phyloP scores from a whole-genome alignment of 306 rosid genomes.

The Cucumis melo region DNA sequence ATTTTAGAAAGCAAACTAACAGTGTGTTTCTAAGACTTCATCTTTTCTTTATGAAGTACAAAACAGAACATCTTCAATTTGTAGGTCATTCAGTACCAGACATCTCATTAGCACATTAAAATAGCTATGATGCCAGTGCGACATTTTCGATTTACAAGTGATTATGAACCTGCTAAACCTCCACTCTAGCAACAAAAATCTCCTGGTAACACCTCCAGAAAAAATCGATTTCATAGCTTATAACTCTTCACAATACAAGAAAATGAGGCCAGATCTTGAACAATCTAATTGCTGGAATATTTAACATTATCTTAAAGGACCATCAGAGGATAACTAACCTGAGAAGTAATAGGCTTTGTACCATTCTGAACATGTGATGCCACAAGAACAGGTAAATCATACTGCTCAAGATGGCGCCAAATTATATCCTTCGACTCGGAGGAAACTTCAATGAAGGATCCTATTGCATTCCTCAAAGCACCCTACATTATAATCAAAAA shows the following conservation, averaged over 20 bases:
- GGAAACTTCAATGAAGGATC: conserved; percentile 64
- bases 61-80: background rate
- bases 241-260: background rate
- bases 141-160: background rate
- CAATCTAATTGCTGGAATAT: background rate
- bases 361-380: conserved; percentile 52
- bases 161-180: background rate
- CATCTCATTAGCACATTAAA: background rate
- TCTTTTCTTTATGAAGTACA: background rate
- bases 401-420: conserved; percentile 92
- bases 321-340: conserved; percentile 33
- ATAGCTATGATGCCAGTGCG: background rate
- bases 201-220: background rate
- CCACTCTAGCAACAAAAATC: background rate
- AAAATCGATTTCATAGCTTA: background rate
- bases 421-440: conserved; percentile 60
- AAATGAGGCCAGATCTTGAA: no score
- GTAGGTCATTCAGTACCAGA: background rate
- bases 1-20: background rate
- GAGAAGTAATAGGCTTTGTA: conserved; percentile 48
- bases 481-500: conserved; percentile 39
- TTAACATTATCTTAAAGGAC: background rate
- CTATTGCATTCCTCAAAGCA: conserved; percentile 78
- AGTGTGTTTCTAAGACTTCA: background rate
- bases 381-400: conserved; percentile 92